Conservation (phyloP, 345 rosid genomes). For the Euphorbia lathyris region DNA sequence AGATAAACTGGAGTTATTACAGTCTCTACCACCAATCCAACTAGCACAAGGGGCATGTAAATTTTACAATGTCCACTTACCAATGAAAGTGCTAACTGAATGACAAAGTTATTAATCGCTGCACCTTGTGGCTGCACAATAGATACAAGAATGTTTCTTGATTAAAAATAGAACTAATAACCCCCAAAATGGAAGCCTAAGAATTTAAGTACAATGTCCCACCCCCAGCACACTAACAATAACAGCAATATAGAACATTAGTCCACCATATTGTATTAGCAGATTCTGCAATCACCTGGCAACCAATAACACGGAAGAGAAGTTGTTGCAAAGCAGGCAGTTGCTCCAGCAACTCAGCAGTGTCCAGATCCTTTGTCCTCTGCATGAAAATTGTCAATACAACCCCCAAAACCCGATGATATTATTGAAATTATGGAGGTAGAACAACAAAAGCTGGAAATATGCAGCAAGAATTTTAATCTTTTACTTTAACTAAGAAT, state of each 20-base stretch:
- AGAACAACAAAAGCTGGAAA: neutral
- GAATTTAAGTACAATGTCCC: constrained; percentile 2
- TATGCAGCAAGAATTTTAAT: neutral
- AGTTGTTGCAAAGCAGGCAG: constrained; percentile 91
- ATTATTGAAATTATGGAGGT: neutral
- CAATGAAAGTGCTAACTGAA: constrained; percentile 85
- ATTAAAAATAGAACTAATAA: constrained; percentile 2
- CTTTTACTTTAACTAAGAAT: neutral
- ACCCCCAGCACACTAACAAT: neutral
- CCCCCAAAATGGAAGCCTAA: neutral
- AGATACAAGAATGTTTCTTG: constrained; percentile 19
- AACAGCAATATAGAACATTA: constrained; percentile 5
- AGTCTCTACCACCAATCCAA: constrained; percentile 8
- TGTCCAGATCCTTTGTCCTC: constrained; percentile 90
- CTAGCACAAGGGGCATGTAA: neutral
- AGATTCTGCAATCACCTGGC: constrained; percentile 57
- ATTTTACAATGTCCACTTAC: constrained; percentile 42
- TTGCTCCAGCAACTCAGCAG: constrained; percentile 82
- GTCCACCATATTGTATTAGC: neutral
- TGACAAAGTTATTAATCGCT: constrained; percentile 71
- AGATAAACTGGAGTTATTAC: neutral
- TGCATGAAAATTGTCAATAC: constrained; percentile 26
- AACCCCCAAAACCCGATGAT: neutral
- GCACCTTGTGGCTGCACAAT: constrained; percentile 88
- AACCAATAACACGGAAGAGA: constrained; percentile 85